Percentiles rank a stretch among this genome's conserved stretches.
Evolutionary conservation across 805 yeast species (phyloP).

Genomic region (Debaryomyces prosopidis): DNA sequence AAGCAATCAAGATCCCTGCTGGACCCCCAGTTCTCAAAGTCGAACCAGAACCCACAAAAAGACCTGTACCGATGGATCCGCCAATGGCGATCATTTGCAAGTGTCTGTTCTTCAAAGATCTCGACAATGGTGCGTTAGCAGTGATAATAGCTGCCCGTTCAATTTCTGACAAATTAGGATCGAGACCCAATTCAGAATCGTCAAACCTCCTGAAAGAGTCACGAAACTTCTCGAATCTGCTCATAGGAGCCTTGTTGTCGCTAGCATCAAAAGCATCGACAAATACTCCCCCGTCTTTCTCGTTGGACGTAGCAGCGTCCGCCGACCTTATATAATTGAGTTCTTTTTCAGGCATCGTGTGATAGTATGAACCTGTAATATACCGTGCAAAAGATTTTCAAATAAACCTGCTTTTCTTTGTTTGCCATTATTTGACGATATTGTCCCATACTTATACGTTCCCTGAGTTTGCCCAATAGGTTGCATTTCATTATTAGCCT

Average conservation of each 20-base stretch:
- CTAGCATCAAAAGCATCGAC: constrained; percentile 25
- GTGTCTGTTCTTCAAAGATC: constrained; percentile 63
- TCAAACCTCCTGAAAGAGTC: constrained; percentile 37
- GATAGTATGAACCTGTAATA: too few relatives aligned
- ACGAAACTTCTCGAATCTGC: constrained; percentile 19
- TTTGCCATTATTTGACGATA: too few relatives aligned
- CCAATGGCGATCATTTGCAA: constrained; percentile 82
- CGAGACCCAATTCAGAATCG: constrained; percentile 40
- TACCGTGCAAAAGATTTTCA: too few relatives aligned
- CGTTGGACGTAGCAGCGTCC: constrained; percentile 33
- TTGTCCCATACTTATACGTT: too few relatives aligned
- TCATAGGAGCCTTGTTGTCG: constrained; percentile 17
- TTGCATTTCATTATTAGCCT: too few relatives aligned
- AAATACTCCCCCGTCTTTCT: constrained; percentile 40
- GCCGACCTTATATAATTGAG: constrained; percentile 39
- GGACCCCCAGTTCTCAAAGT: constrained; percentile 71
- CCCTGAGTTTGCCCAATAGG: too few relatives aligned
- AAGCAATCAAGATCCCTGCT: constrained; percentile 64
- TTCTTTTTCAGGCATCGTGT: constrained; percentile 41
- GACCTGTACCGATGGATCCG: constrained; percentile 82
- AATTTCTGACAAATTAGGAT: constrained; percentile 26
- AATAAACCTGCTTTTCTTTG: too few relatives aligned
- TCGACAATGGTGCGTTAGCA: constrained; percentile 49
- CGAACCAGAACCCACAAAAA: constrained; percentile 72
- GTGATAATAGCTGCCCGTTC: constrained; percentile 41